Conservation (phyloP, 163 green algal species). For the Chlamydomonas reinhardtii region DNA sequence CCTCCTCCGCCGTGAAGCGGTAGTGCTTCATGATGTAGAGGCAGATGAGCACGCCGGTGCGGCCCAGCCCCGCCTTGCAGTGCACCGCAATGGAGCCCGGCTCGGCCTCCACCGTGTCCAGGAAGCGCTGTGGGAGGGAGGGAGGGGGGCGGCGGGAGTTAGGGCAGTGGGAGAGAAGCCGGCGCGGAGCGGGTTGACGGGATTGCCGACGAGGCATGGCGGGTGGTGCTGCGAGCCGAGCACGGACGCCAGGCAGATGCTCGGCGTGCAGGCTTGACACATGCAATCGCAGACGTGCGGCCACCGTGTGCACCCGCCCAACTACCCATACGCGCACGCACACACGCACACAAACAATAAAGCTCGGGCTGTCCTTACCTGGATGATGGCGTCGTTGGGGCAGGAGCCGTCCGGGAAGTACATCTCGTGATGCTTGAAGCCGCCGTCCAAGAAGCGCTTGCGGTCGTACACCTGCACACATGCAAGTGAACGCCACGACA, state of each 20-base stretch:
- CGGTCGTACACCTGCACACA: constrained; percentile 85
- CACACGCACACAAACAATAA: too few species aligned
- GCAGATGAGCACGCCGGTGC: constrained; percentile 94
- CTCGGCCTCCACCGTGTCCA: constrained; percentile 84
- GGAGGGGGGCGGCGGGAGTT: too few species aligned
- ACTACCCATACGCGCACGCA: too few species aligned
- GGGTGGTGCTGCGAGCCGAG: too few species aligned
- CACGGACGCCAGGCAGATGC: too few species aligned
- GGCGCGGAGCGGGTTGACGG: too few species aligned
- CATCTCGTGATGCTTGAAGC: constrained; percentile 91
- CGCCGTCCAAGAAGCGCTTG: constrained; percentile 83
- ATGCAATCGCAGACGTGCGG: too few species aligned
- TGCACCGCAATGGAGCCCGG: constrained; percentile 88
- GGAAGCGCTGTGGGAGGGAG: constrained; percentile 67
- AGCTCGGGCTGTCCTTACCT: constrained; percentile 6
- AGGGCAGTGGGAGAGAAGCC: too few species aligned
- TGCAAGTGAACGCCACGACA: too few species aligned
- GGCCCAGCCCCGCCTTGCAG: constrained; percentile 97
- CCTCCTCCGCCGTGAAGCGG: constrained; percentile 87
- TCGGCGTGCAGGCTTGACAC: too few species aligned
- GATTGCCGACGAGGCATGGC: too few species aligned
- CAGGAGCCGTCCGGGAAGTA: constrained; percentile 96
- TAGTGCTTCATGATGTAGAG: constrained; percentile 96
- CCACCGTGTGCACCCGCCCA: too few species aligned
- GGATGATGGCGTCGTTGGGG: constrained; percentile 84